Evolutionary conservation across 305 asterid genomes (phyloP).

Genomic region (Striga hermonthica): DNA sequence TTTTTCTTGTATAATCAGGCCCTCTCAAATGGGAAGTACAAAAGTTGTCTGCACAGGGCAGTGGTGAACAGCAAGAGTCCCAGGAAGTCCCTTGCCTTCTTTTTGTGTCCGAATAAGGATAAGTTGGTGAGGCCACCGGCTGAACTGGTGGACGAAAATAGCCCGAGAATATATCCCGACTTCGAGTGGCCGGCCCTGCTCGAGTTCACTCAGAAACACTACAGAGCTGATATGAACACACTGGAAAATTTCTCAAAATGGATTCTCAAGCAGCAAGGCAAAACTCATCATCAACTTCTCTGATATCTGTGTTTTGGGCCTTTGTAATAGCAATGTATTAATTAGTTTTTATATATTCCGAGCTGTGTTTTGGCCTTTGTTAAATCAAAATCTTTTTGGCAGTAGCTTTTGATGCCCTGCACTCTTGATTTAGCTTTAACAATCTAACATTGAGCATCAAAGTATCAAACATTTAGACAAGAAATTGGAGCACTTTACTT

Average conservation of each 20-base stretch:
- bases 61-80: constrained; percentile 72
- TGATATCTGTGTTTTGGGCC: background rate
- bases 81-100: constrained; percentile 81
- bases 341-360: background rate
- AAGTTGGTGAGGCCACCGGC: constrained; percentile 77
- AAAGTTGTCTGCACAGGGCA: constrained; percentile 82
- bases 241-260: constrained; percentile 60
- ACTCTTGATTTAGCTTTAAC: background rate
- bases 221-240: constrained; percentile 81
- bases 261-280: constrained; percentile 43
- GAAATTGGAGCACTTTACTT: no score
- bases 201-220: constrained; percentile 75
- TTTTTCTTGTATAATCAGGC: constrained; percentile 45
- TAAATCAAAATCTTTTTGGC: no score
- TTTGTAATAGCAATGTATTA: background rate
- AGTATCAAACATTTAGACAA: no score
- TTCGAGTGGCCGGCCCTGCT: constrained; percentile 67
- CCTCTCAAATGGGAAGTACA: constrained; percentile 74
- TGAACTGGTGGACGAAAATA: constrained; percentile 63
- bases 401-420: background rate
- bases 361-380: background rate
- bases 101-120: constrained; percentile 71
- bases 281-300: constrained; percentile 25
- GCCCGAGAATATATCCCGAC: constrained; percentile 71
- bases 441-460: background rate